Conservation (phyloP, 345 rosid genomes). For the Turnera subulata region DNA sequence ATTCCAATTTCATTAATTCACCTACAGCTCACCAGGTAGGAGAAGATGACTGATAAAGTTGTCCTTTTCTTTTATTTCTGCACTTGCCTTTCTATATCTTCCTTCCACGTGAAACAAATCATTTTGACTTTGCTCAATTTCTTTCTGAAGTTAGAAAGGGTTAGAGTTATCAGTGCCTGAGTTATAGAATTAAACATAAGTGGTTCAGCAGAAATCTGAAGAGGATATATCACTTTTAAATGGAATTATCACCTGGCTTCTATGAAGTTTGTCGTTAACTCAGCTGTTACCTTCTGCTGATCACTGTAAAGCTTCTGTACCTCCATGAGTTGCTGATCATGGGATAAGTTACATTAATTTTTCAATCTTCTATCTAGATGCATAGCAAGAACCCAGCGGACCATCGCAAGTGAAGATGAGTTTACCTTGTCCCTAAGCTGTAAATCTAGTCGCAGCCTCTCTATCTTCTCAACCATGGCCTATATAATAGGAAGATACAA, state of each 20-base stretch:
- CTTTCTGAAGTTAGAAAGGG: too few species aligned
- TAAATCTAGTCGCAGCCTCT: conserved; percentile 1
- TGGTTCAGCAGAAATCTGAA: too few species aligned
- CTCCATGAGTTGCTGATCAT: conserved; percentile 1
- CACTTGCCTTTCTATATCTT: too few species aligned
- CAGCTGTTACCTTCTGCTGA: conserved; percentile 10
- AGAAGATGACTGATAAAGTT: too few species aligned
- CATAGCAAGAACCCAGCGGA: neutral
- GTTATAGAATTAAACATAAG: too few species aligned
- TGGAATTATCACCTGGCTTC: conserved; percentile 1
- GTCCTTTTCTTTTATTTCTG: too few species aligned
- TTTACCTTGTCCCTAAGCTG: conserved; percentile 9
- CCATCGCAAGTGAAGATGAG: neutral
- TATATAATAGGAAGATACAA: neutral
- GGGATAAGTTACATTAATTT: neutral
- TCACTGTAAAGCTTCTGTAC: conserved; percentile 5
- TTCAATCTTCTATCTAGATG: neutral
- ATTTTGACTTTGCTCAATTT: too few species aligned
- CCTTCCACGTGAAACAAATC: too few species aligned
- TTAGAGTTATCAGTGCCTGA: too few species aligned
- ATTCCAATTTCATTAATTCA: too few species aligned
- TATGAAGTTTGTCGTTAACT: conserved; percentile 2
- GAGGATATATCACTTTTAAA: too few species aligned
- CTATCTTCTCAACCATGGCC: conserved; percentile 8
- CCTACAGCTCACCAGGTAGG: too few species aligned